A percentile compares a stretch with the other conserved stretches of the same genome.
phyloP scores from a whole-genome alignment of 2,329 filamentous ascomycete genomes.

The Westerdykella ornata region DNA sequence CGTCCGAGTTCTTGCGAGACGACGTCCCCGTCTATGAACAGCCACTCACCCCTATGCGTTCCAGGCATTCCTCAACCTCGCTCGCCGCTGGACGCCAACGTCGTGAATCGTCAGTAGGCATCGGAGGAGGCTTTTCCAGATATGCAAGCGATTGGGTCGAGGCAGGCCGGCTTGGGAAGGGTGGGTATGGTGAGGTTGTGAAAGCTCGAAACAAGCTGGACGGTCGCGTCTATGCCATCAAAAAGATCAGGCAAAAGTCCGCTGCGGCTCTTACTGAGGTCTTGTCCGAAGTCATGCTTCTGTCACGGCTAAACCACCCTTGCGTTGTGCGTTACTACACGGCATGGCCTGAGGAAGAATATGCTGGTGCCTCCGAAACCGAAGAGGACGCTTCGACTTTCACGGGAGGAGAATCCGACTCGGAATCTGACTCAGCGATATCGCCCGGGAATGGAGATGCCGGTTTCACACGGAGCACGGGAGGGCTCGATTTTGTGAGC shows the following conservation, averaged over 20 bases:
- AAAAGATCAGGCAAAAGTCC: slow-evolving; percentile 84
- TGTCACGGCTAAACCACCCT: slow-evolving; percentile 90
- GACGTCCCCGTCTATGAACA: slow-evolving; percentile 41
- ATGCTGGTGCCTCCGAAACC: slow-evolving; percentile 38
- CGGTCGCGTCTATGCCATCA: slow-evolving; percentile 89
- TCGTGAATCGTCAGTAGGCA: slow-evolving; percentile 32
- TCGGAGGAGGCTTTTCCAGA: slow-evolving; percentile 53
- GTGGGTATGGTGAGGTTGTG: slow-evolving; percentile 93
- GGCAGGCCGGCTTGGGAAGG: slow-evolving; percentile 80
- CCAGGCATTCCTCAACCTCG: slow-evolving; percentile 34
- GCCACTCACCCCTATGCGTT: slow-evolving; percentile 29
- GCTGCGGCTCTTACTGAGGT: slow-evolving; percentile 70
- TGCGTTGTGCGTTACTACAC: slow-evolving; percentile 86
- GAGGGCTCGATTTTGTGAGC: slow-evolving; percentile 81
- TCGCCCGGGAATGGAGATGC: slow-evolving; percentile 34
- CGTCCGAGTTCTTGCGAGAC: slow-evolving; percentile 50
- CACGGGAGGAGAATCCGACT: slow-evolving; percentile 22
- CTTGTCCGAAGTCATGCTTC: slow-evolving; percentile 74
- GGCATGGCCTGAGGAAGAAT: slow-evolving; percentile 80
- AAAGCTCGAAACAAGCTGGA: slow-evolving; percentile 93
- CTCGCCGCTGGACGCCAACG: slow-evolving; percentile 28
- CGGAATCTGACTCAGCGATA: slow-evolving; percentile 15
- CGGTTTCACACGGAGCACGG: slow-evolving; percentile 65
- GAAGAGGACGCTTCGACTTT: slow-evolving; percentile 29
- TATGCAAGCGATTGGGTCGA: slow-evolving; percentile 89